These are phyloP conservation scores for Hypoxylon sp. DNA, from an alignment of 2,329 filamentous ascomycete species.

Conservation along the genomic window DNA sequence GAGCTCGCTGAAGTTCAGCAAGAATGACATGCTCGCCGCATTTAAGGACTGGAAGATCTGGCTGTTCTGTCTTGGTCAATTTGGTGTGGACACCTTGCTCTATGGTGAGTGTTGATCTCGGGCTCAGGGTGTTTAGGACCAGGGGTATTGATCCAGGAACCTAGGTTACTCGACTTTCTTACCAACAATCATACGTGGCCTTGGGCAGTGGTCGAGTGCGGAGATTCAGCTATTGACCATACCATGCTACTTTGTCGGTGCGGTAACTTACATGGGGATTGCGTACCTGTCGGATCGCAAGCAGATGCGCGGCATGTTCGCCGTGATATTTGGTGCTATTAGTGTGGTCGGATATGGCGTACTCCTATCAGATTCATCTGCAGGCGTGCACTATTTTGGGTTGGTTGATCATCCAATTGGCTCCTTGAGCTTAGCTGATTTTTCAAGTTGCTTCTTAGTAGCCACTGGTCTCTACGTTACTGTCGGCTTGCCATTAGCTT, in stretches of 20 bases:
- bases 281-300: conserved; percentile 77
- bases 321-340: conserved; percentile 72
- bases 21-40: conserved; percentile 75
- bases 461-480: conserved; percentile 78
- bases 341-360: conserved; percentile 79
- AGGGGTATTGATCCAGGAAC: conserved; percentile 16
- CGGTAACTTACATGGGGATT: conserved; percentile 75
- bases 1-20: conserved; percentile 64
- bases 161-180: conserved; percentile 81
- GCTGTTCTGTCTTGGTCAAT: conserved; percentile 77
- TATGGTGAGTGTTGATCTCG: conserved; percentile 63
- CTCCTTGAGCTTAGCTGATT: not conserved
- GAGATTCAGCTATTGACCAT: conserved; percentile 83
- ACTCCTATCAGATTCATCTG: conserved; percentile 71
- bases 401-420: conserved; percentile 31
- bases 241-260: conserved; percentile 82
- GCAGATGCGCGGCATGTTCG: conserved; percentile 76
- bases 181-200: conserved; percentile 81
- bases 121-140: not conserved
- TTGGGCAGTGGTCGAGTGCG: conserved; percentile 74
- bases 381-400: conserved; percentile 79
- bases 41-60: conserved; percentile 84
- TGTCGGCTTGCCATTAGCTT: conserved; percentile 70
- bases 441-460: conserved; percentile 75
- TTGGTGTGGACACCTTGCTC: conserved; percentile 81